Conservation (phyloP, 2,329 filamentous ascomycete species). For the Beauveria sp. region DNA sequence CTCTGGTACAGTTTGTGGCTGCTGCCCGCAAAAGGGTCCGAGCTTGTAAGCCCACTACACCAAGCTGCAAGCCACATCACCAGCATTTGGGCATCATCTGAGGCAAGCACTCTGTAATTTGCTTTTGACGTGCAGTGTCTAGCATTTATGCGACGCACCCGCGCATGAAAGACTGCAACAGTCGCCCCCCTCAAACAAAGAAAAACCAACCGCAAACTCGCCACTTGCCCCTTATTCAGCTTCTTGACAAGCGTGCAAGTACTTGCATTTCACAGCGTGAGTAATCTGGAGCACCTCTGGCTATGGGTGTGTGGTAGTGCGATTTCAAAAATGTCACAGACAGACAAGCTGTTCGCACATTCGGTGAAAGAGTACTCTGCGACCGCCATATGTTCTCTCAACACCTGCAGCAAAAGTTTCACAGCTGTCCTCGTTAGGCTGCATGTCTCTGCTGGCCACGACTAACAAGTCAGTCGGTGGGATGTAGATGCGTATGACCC, state of each 20-base stretch:
- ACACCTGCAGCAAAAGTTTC: no score
- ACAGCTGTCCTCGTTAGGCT: no score
- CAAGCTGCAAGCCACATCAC: conserved; percentile 7
- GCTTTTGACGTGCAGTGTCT: conserved; percentile 6
- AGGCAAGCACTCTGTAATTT: background rate
- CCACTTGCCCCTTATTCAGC: background rate
- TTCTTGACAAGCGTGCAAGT: background rate
- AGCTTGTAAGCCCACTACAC: background rate
- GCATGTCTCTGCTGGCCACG: no score
- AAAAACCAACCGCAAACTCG: background rate
- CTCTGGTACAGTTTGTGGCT: no score
- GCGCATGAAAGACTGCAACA: background rate
- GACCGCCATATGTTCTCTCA: no score
- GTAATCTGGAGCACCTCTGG: background rate
- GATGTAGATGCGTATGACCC: no score
- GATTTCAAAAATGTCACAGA: no score
- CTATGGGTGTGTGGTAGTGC: no score
- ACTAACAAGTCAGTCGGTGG: no score
- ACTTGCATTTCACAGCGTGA: background rate
- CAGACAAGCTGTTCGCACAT: no score
- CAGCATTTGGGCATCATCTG: background rate
- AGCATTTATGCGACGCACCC: background rate
- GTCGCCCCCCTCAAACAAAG: background rate
- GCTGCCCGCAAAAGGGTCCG: background rate
- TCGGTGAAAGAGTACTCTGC: no score